A percentile compares a stretch with the other conserved stretches of the same genome.
phyloP scores from a whole-genome alignment of 2,329 filamentous ascomycete genomes.

The Xylariaceae sp. region DNA sequence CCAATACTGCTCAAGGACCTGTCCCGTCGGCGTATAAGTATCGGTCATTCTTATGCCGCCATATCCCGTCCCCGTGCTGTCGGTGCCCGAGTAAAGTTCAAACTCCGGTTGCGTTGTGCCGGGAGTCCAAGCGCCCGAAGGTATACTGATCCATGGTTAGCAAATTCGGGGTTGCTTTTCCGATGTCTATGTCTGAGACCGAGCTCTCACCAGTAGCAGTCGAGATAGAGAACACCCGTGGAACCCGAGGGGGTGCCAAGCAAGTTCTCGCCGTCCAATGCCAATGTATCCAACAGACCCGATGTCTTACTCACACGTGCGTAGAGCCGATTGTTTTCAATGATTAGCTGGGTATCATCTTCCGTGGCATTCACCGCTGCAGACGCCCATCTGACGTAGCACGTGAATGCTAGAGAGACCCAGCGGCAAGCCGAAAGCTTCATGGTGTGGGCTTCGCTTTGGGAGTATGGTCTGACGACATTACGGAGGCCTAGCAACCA shows the following conservation, averaged over 20 bases:
- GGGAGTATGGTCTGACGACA: background rate
- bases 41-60: slow-evolving; percentile 56
- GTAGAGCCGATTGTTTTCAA: slow-evolving; percentile 37
- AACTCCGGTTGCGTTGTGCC: slow-evolving; percentile 44
- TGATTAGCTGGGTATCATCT: slow-evolving; percentile 31
- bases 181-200: slow-evolving; percentile 2
- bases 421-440: background rate
- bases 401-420: slow-evolving; percentile 12
- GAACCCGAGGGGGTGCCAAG: slow-evolving; percentile 42
- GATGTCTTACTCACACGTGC: slow-evolving; percentile 35
- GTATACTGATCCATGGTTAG: slow-evolving; percentile 32
- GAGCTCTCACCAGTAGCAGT: slow-evolving; percentile 50
- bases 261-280: slow-evolving; percentile 41
- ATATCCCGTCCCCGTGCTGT: slow-evolving; percentile 46
- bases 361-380: slow-evolving; percentile 32
- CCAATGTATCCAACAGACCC: slow-evolving; percentile 34
- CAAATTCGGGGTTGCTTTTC: slow-evolving; percentile 11
- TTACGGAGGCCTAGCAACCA: background rate
- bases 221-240: slow-evolving; percentile 53
- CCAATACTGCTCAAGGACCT: slow-evolving; percentile 59
- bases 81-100: slow-evolving; percentile 46
- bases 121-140: slow-evolving; percentile 54
- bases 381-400: slow-evolving; percentile 11
- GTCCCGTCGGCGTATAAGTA: slow-evolving; percentile 51
- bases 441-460: background rate